Base-by-base conservation (phyloP, 2,329 filamentous ascomycete species). In the Verticillium longisporum region DNA sequence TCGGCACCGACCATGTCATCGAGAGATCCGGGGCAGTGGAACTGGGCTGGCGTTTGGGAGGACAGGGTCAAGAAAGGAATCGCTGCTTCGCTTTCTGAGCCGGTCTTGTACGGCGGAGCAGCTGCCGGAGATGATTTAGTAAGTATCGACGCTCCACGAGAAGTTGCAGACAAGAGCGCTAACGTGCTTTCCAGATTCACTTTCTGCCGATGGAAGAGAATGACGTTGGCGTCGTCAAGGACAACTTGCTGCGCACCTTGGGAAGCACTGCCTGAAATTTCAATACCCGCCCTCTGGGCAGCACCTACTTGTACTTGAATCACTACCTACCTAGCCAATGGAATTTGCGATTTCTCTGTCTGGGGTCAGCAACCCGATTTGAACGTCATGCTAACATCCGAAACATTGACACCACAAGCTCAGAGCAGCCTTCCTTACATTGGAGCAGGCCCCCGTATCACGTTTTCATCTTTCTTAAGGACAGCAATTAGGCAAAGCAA, bases 31-130 rank as follows among this genome's bases (percentile, higher is more conserved):
- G 90, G 89, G 6, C 89, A 96, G 68, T 98, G 94, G 94, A 96
- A 96, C 71, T 98, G 94, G 94, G 92, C 97, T 69, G 93, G 94
- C 0, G 94, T 98, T 0, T 99, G 94, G 94, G 91, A 96, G 71
- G 89, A 93, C 65, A 84, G 94, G 60, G 93, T 97, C 1, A 88
- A 86, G 73, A 90, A 89, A 72, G 89, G 89, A 18, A 85, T 97
- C 54, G 84, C 88, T 58, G 82, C 84, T 10, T 96, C 92, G 69
- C 76, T 92, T 57, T 90, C 91, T 1, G 94, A 98, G 66, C 79
- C 87, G 1, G 87, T 91, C 4, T 76, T 98, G 31, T 98, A 88
- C 75, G 91, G 92, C 6, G 82, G 81, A 62, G 78, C 77, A 7
- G 78, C 81, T 56, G 76, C 79, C 5, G 80, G 81, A 9, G 64